Conservation (phyloP, 1,139 yeast genomes). For the Saccharomyces uvarum region DNA sequence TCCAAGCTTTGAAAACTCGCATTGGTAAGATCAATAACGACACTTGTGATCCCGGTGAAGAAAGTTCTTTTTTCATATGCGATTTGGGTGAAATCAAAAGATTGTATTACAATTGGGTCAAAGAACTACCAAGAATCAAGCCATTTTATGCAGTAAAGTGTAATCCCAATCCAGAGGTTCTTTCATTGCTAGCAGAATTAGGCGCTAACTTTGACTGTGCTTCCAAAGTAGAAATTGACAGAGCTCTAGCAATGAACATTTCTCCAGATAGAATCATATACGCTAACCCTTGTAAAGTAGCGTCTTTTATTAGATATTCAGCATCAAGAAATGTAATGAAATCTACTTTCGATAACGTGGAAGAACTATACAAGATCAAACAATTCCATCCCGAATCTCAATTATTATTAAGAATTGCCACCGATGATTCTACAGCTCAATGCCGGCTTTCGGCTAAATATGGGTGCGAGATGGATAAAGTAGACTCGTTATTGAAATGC, state of each 20-base stretch:
- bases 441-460: constrained; percentile 85
- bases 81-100: constrained; percentile 68
- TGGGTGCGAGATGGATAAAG: constrained; percentile 63
- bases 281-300: constrained; percentile 91
- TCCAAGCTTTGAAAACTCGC: constrained; percentile 39
- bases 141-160: constrained; percentile 94
- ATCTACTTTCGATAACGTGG: constrained; percentile 86
- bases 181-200: constrained; percentile 47
- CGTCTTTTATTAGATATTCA: constrained; percentile 73
- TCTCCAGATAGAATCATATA: constrained; percentile 64
- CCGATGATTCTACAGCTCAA: constrained; percentile 84
- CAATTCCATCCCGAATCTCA: constrained; percentile 61
- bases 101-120: constrained; percentile 55
- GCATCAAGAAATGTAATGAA: constrained; percentile 45
- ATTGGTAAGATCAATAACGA: constrained; percentile 47
- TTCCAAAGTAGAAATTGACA: constrained; percentile 73
- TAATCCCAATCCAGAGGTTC: constrained; percentile 62
- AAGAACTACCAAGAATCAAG: constrained; percentile 59
- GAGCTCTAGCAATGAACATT: constrained; percentile 55
- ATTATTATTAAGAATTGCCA: constrained; percentile 70
- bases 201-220: constrained; percentile 93
- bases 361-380: constrained; percentile 71
- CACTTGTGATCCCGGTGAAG: constrained; percentile 67
- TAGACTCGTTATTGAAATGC: constrained; percentile 48
- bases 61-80: constrained; percentile 82